Base-by-base conservation (phyloP, 2,329 filamentous ascomycete species). In the Zalaria obscura region DNA sequence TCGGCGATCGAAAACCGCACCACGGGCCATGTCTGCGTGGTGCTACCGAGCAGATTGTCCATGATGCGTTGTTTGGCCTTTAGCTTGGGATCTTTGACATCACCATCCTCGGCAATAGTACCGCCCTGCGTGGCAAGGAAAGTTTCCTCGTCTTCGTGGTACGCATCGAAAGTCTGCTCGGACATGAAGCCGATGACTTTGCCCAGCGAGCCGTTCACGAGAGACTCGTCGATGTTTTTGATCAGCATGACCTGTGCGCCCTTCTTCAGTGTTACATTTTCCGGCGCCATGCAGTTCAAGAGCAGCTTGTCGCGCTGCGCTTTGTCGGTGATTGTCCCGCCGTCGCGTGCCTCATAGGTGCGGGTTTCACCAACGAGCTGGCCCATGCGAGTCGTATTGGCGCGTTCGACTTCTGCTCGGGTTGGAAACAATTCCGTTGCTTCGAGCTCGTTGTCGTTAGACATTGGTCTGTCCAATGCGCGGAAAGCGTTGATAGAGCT, bases 241-340 rank as follows among this genome's bases (percentile, higher is more conserved):
- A 98, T 95, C n/a, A 98, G 69, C 91, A 98, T 98, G 36, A 98
- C 93, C 57, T 98, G 93, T 0, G 91, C 85, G 6, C 87, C 85
- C 47, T 91, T 80, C 60, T 95, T 96, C 27, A 98, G 65, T 29
- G 83, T 76, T 18, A 98, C 75, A 0, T 63, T 56, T 51, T 81
- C 80, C 0, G 91, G 88, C 0, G 91, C 88, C 83, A 98, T 95
- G 76, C 93, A 93, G 55, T 89, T 94, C 4, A 74, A 62, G 4
- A 98, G 68, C 0, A 96, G 62, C 55, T 78, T 88, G 36, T 93
- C 86, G 28, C 84, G 79, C 32, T 80, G 61, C 1, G 68, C 63
- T 11, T 71, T 69, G 48, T 94, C 85, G 31, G 62, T 61, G 26
- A 81, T 73, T 0, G 70, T 67, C 34, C 89, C 89, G 1, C 73